Percentiles rank a stretch among this genome's conserved stretches.
These are phyloP conservation scores for Gyromitra esculenta DNA, from an alignment of 2,329 filamentous ascomycete genomes.

Conservation along the genomic window DNA sequence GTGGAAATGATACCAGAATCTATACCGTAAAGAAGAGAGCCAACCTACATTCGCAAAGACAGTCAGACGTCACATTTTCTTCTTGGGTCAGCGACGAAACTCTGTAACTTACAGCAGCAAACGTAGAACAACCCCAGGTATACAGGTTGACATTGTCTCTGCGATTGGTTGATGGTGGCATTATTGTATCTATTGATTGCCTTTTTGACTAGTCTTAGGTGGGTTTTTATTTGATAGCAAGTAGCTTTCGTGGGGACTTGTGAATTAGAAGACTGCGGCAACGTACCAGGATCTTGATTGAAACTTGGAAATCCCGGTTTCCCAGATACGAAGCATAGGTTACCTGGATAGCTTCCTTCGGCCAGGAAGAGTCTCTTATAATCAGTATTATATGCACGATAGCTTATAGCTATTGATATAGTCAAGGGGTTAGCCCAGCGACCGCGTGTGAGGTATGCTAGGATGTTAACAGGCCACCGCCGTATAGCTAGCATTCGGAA, in stretches of 20 bases:
- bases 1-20: constrained; percentile 45
- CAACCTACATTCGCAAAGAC: background rate
- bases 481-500: background rate
- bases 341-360: background rate
- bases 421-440: background rate
- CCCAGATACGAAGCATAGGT: background rate
- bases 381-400: background rate
- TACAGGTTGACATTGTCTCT: constrained; percentile 34
- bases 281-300: background rate
- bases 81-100: background rate
- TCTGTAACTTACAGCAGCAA: constrained; percentile 17
- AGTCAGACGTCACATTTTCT: background rate
- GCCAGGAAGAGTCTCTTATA: background rate
- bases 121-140: constrained; percentile 39
- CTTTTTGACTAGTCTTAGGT: background rate
- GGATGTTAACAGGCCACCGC: background rate
- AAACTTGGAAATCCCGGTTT: background rate
- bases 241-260: background rate
- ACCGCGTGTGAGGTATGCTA: constrained; percentile 2
- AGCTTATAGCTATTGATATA: background rate
- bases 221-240: background rate
- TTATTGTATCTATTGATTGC: background rate
- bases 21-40: constrained; percentile 44
- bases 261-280: background rate
- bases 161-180: constrained; percentile 5